Base-by-base conservation (phyloP, 208 protist species). In the Trypanosoma vivax region DNA sequence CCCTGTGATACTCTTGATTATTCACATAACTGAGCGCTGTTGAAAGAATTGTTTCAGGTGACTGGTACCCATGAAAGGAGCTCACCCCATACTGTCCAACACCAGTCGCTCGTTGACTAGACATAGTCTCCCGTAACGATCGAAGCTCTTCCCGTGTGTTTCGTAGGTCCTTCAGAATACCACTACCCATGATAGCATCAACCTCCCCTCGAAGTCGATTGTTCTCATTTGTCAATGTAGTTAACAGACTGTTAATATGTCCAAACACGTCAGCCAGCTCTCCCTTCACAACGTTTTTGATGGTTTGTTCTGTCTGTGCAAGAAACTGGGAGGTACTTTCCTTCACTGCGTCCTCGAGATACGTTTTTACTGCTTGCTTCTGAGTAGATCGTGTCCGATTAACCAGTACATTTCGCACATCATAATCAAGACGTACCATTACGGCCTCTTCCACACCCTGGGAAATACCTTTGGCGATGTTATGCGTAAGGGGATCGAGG, bases 311-410 rank as follows among this genome's bases (percentile, higher is more conserved):
- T 10, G 89, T 54, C 50, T 86, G 74, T 23, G 65, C 50, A 16
- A 60, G 40, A 56, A 88, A 84, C 62, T 76, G 62, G 2, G 56
- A 54, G 0, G 73, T 65, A 33, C 72, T 85, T 42, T 79, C 71
- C 69, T 73, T 63, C 50, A 94, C 45, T 1, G 67, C 67, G 21
- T 89, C 79, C 45, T 94, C 81, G 0, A 94, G 58, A 25, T 76
- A 78, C n/a, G 59, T 61, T 47, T 84, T 76, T 31, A 90, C 39
- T 14, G 70, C 65, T 19, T 73, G 61, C 55, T 79, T 80, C 38
- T 90, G 80, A 3, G 57, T 56, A n/a, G 40, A 52, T 28, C 77
- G 77, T 7, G 88, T 23, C 31, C 60, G 70, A 18, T 67, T 53
- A 2, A 56, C 69, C 24, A 91, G 68, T 7, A 76, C 80, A 16